These are phyloP conservation scores for Amanita fuliginea DNA, from an alignment of 768 basidiomycete species.

Conservation along the genomic window DNA sequence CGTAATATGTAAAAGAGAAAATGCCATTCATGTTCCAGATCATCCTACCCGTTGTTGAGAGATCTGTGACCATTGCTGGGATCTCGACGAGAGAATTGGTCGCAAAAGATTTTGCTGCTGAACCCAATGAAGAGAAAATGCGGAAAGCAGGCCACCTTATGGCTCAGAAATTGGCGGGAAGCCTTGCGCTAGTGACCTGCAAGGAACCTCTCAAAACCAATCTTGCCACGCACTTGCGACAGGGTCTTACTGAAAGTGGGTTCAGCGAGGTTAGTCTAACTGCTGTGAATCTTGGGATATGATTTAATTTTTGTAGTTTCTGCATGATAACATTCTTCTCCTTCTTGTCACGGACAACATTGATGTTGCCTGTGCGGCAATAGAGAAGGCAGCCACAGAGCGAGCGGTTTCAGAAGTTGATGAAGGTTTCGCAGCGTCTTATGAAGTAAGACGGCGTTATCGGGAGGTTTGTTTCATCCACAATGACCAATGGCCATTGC, in stretches of 20 bases:
- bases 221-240: conserved; percentile 80
- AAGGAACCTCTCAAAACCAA: conserved; percentile 94
- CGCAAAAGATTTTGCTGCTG: conserved; percentile 91
- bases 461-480: conserved; percentile 49
- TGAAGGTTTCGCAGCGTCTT: conserved; percentile 74
- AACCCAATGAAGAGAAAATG: conserved; percentile 82
- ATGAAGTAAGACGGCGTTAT: conserved; percentile 76
- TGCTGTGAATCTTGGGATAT: conserved; percentile 6
- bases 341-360: conserved; percentile 87
- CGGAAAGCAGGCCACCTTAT: conserved; percentile 89
- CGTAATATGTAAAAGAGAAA: conserved; percentile 10
- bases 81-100: conserved; percentile 95
- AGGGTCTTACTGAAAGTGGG: conserved; percentile 74
- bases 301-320: conserved; percentile 42
- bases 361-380: conserved; percentile 85
- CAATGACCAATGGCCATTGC: background rate
- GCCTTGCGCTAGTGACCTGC: conserved; percentile 93
- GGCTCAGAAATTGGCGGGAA: conserved; percentile 95
- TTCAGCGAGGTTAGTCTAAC: conserved; percentile 58
- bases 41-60: conserved; percentile 93
- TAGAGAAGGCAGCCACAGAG: conserved; percentile 98
- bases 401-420: conserved; percentile 89
- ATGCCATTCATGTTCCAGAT: conserved; percentile 39
- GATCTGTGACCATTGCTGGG: conserved; percentile 96
- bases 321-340: conserved; percentile 62